Evolutionary conservation across 768 basidiomycete species (phyloP).

Genomic region (Pulveroboletus sp.): DNA sequence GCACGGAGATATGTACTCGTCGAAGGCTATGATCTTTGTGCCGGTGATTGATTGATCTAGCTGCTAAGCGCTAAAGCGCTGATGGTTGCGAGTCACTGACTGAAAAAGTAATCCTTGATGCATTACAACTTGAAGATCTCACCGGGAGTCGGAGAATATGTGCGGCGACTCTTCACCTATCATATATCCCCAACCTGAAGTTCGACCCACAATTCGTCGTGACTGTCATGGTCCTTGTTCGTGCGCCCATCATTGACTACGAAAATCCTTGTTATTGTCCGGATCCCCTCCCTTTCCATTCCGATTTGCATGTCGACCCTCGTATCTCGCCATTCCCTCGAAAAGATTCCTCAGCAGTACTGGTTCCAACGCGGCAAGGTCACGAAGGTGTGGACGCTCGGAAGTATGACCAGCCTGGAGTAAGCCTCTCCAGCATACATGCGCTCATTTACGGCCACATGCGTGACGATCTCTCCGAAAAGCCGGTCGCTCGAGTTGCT

Average conservation of each 20-base stretch:
- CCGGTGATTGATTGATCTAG: too few species aligned
- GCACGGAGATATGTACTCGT: too few species aligned
- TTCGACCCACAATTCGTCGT: too few species aligned
- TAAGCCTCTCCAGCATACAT: constrained; percentile 1
- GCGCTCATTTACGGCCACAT: background rate
- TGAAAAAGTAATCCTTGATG: too few species aligned
- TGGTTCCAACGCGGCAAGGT: background rate
- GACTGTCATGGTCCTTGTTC: background rate
- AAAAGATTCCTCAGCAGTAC: background rate
- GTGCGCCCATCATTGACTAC: constrained; percentile 45
- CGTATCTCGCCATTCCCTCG: constrained; percentile 4
- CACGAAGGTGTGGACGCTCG: background rate
- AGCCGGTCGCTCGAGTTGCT: background rate
- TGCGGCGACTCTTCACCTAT: too few species aligned
- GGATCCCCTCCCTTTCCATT: constrained; percentile 21
- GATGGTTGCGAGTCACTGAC: too few species aligned
- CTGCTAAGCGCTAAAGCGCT: too few species aligned
- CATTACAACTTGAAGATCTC: too few species aligned
- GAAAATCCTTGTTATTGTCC: constrained; percentile 62
- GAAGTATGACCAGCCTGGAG: background rate
- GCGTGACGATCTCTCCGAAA: constrained; percentile 6
- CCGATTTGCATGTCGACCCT: background rate
- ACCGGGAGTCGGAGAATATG: too few species aligned
- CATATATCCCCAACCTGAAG: too few species aligned
- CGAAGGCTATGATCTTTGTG: too few species aligned